Evolutionary conservation across 371 early-diverging fungal species (phyloP).

Genomic region (Apophysomyces variabilis): DNA sequence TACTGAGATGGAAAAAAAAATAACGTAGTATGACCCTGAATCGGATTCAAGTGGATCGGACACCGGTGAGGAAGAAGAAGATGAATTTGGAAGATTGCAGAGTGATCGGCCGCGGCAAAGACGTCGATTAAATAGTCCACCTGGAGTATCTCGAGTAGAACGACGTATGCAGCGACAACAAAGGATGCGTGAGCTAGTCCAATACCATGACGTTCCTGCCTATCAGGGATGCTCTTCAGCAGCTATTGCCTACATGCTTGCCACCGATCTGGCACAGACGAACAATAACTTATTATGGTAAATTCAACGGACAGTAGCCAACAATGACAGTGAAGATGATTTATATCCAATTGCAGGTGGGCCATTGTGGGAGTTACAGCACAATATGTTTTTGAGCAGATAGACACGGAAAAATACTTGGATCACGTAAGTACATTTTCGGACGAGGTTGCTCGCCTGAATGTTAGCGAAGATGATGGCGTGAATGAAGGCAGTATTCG

Average conservation of each 20-base stretch:
- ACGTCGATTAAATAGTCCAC: constrained; percentile 31
- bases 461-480: constrained; percentile 25
- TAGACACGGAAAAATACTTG: constrained; percentile 61
- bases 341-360: constrained; percentile 44
- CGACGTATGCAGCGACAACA: constrained; percentile 20
- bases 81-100: constrained; percentile 23
- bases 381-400: constrained; percentile 70
- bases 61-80: constrained; percentile 23
- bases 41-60: constrained; percentile 20
- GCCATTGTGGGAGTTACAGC: constrained; percentile 76
- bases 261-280: constrained; percentile 59
- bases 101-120: constrained; percentile 36
- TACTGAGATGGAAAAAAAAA: constrained; percentile 17
- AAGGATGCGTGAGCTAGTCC: constrained; percentile 44
- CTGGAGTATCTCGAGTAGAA: constrained; percentile 18
- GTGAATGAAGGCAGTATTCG: constrained; percentile 26
- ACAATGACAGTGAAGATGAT: not conserved
- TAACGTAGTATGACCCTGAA: not conserved
- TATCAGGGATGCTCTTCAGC: constrained; percentile 63
- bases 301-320: not conserved
- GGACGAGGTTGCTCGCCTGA: constrained; percentile 64
- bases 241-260: constrained; percentile 59
- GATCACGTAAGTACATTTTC: constrained; percentile 55
- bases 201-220: constrained; percentile 63
- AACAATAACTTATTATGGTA: constrained; percentile 70